A percentile compares a stretch with the other conserved stretches of the same genome.
Evolutionary conservation across 371 early-diverging fungal species (phyloP).

Genomic region (Coemansia sp.): DNA sequence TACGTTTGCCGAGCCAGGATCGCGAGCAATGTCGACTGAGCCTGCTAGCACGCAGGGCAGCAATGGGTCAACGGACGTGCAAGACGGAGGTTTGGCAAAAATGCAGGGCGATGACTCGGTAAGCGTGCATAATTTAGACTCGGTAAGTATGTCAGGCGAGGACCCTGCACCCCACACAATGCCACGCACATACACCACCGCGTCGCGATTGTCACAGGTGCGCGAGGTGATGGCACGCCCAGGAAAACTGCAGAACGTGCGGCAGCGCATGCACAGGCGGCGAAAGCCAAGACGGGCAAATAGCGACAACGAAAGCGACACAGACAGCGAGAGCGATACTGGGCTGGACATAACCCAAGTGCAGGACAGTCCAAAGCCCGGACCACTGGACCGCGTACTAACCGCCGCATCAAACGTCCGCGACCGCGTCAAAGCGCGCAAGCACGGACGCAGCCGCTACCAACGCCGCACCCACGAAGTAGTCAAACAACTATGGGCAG

Average conservation of each 20-base stretch:
- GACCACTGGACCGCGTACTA: conserved; percentile 10
- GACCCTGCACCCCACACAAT: conserved; percentile 17
- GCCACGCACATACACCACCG: conserved; percentile 34
- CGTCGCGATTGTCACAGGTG: conserved; percentile 39
- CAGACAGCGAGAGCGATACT: conserved; percentile 4
- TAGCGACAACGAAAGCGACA: conserved; percentile 1
- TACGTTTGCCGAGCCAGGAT: conserved; percentile 3
- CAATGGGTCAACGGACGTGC: background rate
- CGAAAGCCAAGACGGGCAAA: background rate
- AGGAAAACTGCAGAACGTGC: conserved; percentile 5
- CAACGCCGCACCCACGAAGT: conserved; percentile 7
- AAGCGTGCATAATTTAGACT: too few species aligned
- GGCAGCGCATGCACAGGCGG: conserved; percentile 7
- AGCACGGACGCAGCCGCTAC: background rate
- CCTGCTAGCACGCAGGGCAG: background rate
- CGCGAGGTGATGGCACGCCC: conserved; percentile 15
- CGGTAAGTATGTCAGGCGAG: background rate
- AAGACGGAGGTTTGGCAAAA: too few species aligned
- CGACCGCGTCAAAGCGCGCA: conserved; percentile 8
- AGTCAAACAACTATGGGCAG: conserved; percentile 37
- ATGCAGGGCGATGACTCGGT: too few species aligned
- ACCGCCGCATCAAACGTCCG: conserved; percentile 18
- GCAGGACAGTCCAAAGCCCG: conserved; percentile 2
- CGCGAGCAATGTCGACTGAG: background rate
- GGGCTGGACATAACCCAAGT: conserved; percentile 14